phyloP scores from a whole-genome alignment of 164 flowering plant species.

The Warburgia ugandensis region DNA sequence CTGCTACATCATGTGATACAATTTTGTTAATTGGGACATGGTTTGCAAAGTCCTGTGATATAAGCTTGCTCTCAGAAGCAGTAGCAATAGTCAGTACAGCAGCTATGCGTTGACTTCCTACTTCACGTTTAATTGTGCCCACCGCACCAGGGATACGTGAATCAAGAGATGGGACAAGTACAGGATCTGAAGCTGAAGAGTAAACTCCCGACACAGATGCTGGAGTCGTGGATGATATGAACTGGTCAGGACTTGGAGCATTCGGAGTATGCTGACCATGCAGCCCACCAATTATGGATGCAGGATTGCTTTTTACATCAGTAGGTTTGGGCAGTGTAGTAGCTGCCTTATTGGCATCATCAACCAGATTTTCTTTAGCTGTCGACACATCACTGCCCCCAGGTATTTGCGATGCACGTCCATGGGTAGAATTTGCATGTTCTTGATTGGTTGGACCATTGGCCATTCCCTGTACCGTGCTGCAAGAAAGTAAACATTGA shows the following conservation, averaged over 20 bases:
- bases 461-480: conserved; percentile 30
- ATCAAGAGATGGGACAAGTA: conserved; percentile 51
- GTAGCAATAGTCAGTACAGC: no score
- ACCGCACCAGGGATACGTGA: conserved; percentile 36
- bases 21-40: no score
- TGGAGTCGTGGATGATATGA: conserved; percentile 8
- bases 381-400: no score
- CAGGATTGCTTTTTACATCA: conserved; percentile 2
- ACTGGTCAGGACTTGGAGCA: conserved; percentile 4
- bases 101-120: conserved; percentile 33
- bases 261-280: conserved; percentile 1
- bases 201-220: conserved; percentile 43
- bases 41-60: no score
- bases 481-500: no score
- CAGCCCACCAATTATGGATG: conserved; percentile 7
- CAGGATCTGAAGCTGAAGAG: conserved; percentile 66
- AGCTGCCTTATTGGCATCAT: conserved; percentile 13
- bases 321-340: conserved; percentile 11
- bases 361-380: conserved; percentile 15
- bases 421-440: conserved; percentile 20
- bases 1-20: conserved; percentile 10
- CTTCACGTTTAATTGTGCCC: conserved; percentile 55
- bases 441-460: conserved; percentile 33
- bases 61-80: conserved; percentile 32
- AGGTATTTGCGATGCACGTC: conserved; percentile 16